Evolutionary conservation across 1,139 yeast genomes (phyloP).

Genomic region (Scheffersomyces parashehatae): DNA sequence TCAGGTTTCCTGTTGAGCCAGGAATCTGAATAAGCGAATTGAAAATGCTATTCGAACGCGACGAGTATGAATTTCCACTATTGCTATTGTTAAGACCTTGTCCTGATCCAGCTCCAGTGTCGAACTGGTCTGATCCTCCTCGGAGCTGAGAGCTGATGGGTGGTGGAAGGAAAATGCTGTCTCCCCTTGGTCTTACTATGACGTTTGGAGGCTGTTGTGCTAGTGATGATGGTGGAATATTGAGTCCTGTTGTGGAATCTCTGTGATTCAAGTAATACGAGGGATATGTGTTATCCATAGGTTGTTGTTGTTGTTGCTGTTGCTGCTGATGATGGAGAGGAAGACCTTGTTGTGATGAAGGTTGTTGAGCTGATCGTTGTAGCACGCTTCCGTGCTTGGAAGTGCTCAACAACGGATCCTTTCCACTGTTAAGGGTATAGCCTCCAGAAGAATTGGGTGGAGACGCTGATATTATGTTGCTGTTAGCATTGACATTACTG

Average conservation of each 20-base stretch:
- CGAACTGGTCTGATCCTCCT: neutral
- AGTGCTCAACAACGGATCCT: too few species aligned
- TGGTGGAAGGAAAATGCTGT: constrained; percentile 26
- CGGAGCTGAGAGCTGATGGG: constrained; percentile 12
- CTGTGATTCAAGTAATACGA: constrained; percentile 16
- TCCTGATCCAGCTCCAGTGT: constrained; percentile 1
- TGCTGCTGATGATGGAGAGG: constrained; percentile 3
- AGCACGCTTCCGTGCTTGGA: constrained; percentile 3
- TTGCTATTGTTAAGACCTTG: constrained; percentile 3
- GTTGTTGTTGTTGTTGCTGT: constrained; percentile 5
- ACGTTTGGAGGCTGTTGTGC: constrained; percentile 6
- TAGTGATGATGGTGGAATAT: constrained; percentile 4
- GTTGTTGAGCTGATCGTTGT: neutral
- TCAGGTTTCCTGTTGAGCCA: constrained; percentile 32
- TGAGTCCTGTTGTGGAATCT: constrained; percentile 7
- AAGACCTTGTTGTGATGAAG: too few species aligned
- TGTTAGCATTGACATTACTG: too few species aligned
- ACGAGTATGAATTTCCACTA: constrained; percentile 12
- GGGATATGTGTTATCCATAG: constrained; percentile 6
- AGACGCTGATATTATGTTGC: too few species aligned
- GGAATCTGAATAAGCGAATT: constrained; percentile 45
- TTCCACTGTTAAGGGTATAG: constrained; percentile 5
- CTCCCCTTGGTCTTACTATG: constrained; percentile 18
- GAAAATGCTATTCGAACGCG: constrained; percentile 45
- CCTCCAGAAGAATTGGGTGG: constrained; percentile 5